Conservation (phyloP, 371 early-diverging fungal genomes). For the Catenaria anguillulae region DNA sequence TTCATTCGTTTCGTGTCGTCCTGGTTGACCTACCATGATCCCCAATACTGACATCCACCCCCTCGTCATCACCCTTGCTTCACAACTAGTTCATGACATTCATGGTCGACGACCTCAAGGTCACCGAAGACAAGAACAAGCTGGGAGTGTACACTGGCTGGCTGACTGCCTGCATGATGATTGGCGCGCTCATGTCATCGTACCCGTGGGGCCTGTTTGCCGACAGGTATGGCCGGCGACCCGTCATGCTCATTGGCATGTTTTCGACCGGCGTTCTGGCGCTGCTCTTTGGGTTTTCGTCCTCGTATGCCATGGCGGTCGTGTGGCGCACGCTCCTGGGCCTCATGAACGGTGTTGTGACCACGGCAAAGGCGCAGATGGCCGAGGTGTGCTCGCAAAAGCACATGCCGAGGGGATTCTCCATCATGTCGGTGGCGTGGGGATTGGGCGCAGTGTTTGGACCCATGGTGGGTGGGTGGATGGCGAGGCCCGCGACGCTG, state of each 20-base stretch:
- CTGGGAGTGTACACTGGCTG: not conserved
- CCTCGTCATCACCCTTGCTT: too few species aligned
- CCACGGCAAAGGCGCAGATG: constrained; percentile 9
- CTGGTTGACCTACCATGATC: too few species aligned
- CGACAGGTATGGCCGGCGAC: constrained; percentile 13
- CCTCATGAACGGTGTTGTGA: constrained; percentile 15
- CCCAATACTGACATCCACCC: too few species aligned
- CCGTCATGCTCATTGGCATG: constrained; percentile 14
- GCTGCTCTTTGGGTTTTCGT: constrained; percentile 16
- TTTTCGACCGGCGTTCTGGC: constrained; percentile 8
- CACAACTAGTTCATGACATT: too few species aligned
- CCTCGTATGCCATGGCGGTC: constrained; percentile 12
- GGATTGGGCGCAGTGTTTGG: constrained; percentile 16
- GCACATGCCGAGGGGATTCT: constrained; percentile 15
- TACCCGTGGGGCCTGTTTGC: constrained; percentile 11
- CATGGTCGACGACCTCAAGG: not conserved
- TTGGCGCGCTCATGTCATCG: not conserved
- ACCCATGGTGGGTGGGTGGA: constrained; percentile 13
- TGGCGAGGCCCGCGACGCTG: constrained; percentile 12
- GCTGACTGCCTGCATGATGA: not conserved
- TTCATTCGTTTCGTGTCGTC: too few species aligned
- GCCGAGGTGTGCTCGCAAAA: constrained; percentile 15
- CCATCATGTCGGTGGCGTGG: constrained; percentile 12
- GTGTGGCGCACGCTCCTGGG: constrained; percentile 11
- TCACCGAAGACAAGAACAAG: not conserved